A percentile compares a stretch with the other conserved stretches of the same genome.
Evolutionary conservation across 2,329 filamentous ascomycete species (phyloP).

Genomic region (Microdochium bolleyi): DNA sequence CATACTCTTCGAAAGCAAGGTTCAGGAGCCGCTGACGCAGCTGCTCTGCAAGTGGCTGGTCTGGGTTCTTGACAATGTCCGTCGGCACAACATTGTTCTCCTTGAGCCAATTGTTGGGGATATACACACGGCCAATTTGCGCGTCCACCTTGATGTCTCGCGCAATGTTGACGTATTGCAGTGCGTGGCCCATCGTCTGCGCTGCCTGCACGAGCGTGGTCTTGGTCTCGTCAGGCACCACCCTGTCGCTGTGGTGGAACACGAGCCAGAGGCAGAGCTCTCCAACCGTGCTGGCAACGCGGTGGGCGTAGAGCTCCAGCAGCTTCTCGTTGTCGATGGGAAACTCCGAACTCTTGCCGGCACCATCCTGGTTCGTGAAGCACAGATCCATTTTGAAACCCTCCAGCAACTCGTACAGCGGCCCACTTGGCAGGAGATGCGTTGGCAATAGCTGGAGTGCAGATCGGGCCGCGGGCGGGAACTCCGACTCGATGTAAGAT

Average conservation of each 20-base stretch:
- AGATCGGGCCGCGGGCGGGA: constrained; percentile 41
- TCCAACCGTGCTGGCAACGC: constrained; percentile 66
- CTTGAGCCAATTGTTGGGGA: constrained; percentile 57
- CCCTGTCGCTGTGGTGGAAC: constrained; percentile 42
- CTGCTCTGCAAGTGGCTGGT: constrained; percentile 33
- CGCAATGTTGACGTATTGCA: constrained; percentile 74
- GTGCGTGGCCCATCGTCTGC: constrained; percentile 59
- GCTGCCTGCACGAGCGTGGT: constrained; percentile 46
- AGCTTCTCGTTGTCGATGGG: constrained; percentile 53
- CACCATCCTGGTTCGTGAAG: constrained; percentile 29
- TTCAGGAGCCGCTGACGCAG: constrained; percentile 48
- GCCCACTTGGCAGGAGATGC: constrained; percentile 44
- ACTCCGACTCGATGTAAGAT: constrained; percentile 35
- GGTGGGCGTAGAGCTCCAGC: constrained; percentile 54
- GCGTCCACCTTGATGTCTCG: constrained; percentile 66
- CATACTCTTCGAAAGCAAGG: constrained; percentile 54
- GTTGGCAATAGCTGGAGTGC: constrained; percentile 54
- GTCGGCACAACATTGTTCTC: constrained; percentile 45
- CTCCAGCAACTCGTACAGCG: constrained; percentile 55
- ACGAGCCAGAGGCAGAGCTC: constrained; percentile 61
- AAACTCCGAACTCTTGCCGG: constrained; percentile 17
- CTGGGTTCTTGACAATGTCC: constrained; percentile 44
- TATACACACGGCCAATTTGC: constrained; percentile 56
- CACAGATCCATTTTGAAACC: constrained; percentile 62
- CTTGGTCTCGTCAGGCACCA: constrained; percentile 4